Evolutionary conservation across 1,284 basidiomycete genomes (phyloP).

Genomic region (Trametes polyzona): DNA sequence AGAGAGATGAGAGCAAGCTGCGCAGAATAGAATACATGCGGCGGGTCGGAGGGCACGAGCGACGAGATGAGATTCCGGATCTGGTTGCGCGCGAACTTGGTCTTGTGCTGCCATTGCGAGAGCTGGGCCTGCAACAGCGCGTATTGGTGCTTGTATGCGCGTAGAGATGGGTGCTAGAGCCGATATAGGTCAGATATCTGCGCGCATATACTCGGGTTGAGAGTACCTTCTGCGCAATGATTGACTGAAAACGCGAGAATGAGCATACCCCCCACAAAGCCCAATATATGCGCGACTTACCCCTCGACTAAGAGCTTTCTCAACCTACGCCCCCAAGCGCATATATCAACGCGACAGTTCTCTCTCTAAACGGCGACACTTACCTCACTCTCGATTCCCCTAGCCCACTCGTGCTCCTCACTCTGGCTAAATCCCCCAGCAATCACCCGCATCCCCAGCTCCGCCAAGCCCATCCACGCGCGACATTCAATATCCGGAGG

Average conservation of each 20-base stretch:
- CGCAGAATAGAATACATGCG: constrained; percentile 54
- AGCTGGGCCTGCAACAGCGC: constrained; percentile 62
- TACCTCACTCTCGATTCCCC: constrained; percentile 57
- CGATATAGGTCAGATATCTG: neutral
- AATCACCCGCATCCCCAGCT: constrained; percentile 62
- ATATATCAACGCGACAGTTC: neutral
- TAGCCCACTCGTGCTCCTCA: constrained; percentile 47
- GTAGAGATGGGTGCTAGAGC: constrained; percentile 61
- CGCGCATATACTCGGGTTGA: neutral
- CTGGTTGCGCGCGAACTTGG: constrained; percentile 58
- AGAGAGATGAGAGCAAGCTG: constrained; percentile 58
- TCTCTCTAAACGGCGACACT: constrained; percentile 6
- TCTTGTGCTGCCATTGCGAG: constrained; percentile 55
- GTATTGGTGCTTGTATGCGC: constrained; percentile 59
- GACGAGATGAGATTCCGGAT: constrained; percentile 58
- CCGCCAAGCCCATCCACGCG: constrained; percentile 68
- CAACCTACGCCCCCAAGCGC: constrained; percentile 41
- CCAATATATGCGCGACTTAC: constrained; percentile 36
- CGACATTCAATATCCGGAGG: constrained; percentile 65
- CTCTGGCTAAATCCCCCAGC: constrained; percentile 46
- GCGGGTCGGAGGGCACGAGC: constrained; percentile 50
- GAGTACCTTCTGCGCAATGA: constrained; percentile 64
- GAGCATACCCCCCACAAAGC: neutral
- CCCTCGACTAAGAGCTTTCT: constrained; percentile 54
- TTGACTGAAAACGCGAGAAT: constrained; percentile 43